These are phyloP conservation scores for Thalassiosira mediterranea DNA, from an alignment of 352 stramenopile genomes.

Conservation along the genomic window DNA sequence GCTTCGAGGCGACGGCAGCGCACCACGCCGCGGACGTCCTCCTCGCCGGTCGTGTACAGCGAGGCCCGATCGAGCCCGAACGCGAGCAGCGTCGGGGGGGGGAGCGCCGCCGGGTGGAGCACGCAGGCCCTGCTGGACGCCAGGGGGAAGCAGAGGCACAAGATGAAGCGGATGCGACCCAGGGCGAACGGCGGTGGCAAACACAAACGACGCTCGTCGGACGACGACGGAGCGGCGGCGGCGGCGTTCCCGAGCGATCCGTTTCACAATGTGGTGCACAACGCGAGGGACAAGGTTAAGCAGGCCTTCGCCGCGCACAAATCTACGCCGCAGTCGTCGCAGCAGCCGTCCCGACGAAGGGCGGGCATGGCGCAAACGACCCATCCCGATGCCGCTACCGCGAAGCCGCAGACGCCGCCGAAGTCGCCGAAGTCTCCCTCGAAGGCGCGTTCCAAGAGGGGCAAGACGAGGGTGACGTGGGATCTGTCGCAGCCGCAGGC, in stretches of 20 bases:
- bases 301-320: background rate
- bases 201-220: background rate
- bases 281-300: conserved; percentile 23
- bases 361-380: too few species aligned
- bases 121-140: conserved; percentile 38
- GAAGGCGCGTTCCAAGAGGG: too few species aligned
- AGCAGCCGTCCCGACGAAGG: background rate
- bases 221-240: background rate
- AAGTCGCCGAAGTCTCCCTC: too few species aligned
- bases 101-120: conserved; percentile 11
- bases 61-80: conserved; percentile 19
- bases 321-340: background rate
- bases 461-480: conserved; percentile 7
- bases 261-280: conserved; percentile 3
- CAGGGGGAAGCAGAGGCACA: conserved; percentile 44
- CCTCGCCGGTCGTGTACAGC: conserved; percentile 43
- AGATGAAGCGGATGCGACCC: conserved; percentile 31
- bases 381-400: too few species aligned
- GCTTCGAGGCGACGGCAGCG: background rate
- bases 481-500: conserved; percentile 2
- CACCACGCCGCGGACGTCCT: background rate
- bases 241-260: background rate
- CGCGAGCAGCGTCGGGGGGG: background rate
- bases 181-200: background rate
- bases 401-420: too few species aligned